Percentiles rank a stretch among this genome's conserved stretches.
Conservation (phyloP, 345 rosid genomes). For the Hibiscus mutabilis region DNA sequence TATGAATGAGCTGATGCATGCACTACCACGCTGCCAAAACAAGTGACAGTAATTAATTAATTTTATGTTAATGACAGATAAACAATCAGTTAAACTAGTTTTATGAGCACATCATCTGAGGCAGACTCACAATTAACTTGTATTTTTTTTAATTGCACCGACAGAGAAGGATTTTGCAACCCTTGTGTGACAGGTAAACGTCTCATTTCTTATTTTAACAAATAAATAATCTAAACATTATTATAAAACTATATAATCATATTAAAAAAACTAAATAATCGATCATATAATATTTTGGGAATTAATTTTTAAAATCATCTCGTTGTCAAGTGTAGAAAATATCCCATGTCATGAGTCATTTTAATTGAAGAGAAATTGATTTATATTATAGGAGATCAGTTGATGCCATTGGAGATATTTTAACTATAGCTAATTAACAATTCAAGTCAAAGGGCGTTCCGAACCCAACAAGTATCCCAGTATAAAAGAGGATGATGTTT, state of each 20-base stretch:
- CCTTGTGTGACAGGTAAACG: neutral
- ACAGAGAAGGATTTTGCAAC: neutral
- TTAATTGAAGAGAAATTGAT: too few relatives aligned
- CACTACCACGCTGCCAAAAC: neutral
- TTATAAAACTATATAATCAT: too few relatives aligned
- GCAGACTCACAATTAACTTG: neutral
- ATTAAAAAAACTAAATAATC: neutral
- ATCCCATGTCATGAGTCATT: too few relatives aligned
- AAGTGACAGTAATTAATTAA: neutral
- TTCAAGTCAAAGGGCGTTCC: too few relatives aligned
- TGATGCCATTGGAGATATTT: too few relatives aligned
- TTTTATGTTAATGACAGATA: neutral
- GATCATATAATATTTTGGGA: neutral
- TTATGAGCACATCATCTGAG: neutral
- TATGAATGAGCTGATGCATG: neutral
- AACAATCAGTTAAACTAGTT: conserved; percentile 2
- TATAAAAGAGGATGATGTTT: too few relatives aligned
- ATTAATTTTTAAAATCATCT: neutral
- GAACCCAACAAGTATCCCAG: too few relatives aligned
- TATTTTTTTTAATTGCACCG: neutral
- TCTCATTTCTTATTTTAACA: neutral
- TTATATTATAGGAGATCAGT: neutral
- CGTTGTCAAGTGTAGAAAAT: neutral
- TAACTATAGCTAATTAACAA: too few relatives aligned
- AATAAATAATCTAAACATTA: too few relatives aligned